Percentiles rank a stretch among this genome's conserved stretches.
These are phyloP conservation scores for Cercospora berteroae DNA, from an alignment of 2,329 filamentous ascomycete species.

Conservation along the genomic window DNA sequence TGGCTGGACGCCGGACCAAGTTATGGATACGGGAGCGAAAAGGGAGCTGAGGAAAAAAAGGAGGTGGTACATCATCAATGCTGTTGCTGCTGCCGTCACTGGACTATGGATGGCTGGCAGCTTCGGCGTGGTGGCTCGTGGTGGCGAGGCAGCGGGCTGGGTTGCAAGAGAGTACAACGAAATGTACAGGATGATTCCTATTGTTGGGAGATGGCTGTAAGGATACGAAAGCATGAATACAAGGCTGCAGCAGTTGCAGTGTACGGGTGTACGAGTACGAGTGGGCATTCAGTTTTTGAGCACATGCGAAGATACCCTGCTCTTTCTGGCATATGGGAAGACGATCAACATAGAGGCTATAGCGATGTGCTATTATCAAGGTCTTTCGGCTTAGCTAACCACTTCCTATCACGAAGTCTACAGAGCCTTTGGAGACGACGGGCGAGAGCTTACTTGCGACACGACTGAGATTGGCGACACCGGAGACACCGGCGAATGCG, in stretches of 20 bases:
- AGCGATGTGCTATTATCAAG: background rate
- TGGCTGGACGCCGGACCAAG: constrained; percentile 58
- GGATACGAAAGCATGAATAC: background rate
- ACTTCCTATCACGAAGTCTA: background rate
- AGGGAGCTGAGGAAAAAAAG: constrained; percentile 58
- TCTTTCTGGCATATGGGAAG: background rate
- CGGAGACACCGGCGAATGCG: constrained; percentile 20
- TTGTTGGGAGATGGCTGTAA: constrained; percentile 54
- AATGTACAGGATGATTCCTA: constrained; percentile 62
- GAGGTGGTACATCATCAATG: constrained; percentile 71
- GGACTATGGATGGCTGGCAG: constrained; percentile 79
- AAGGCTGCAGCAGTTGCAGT: background rate
- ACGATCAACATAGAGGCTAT: background rate
- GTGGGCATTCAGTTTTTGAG: constrained; percentile 8
- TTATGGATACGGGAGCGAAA: constrained; percentile 50
- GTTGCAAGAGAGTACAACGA: constrained; percentile 76
- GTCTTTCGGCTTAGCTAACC: background rate
- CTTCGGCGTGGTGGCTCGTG: constrained; percentile 72
- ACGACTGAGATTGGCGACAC: constrained; percentile 20
- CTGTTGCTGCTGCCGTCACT: constrained; percentile 56
- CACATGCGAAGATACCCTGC: constrained; percentile 4
- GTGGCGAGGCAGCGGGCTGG: constrained; percentile 71
- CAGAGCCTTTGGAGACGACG: constrained; percentile 6
- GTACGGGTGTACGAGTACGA: background rate
- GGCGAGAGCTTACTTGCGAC: constrained; percentile 13